phyloP scores from a whole-genome alignment of 2,329 filamentous ascomycete species.

The Chaetomiaceae sp. region DNA sequence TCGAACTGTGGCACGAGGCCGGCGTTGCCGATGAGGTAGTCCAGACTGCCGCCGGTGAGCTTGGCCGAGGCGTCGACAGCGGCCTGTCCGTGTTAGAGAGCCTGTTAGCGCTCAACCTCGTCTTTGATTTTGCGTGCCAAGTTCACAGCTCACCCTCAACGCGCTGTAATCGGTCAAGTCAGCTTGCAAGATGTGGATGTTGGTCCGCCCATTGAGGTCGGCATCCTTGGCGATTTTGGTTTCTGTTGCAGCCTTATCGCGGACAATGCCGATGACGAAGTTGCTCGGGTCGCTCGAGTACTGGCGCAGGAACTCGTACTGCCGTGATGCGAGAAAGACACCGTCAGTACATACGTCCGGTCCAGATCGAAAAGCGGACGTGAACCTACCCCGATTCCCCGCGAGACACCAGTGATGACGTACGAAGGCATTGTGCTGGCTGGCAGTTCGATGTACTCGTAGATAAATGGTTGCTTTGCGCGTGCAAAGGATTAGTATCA shows the following conservation, averaged over 20 bases:
- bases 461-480: too few species aligned
- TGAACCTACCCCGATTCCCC: constrained; percentile 14
- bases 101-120: constrained; percentile 34
- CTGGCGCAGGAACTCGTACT: constrained; percentile 25
- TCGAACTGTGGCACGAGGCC: constrained; percentile 28
- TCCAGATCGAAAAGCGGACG: not conserved
- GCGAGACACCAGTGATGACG: constrained; percentile 17
- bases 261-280: constrained; percentile 39
- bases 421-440: constrained; percentile 12
- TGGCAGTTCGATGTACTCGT: too few species aligned
- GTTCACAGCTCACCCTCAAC: constrained; percentile 37
- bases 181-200: constrained; percentile 37
- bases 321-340: too few species aligned
- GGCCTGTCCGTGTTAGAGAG: not conserved
- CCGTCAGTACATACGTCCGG: too few species aligned
- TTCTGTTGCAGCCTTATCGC: constrained; percentile 35
- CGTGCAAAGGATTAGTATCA: too few species aligned
- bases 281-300: constrained; percentile 37
- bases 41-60: not conserved
- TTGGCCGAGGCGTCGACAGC: constrained; percentile 22
- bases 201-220: constrained; percentile 28
- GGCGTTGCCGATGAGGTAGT: constrained; percentile 37
- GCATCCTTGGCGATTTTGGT: constrained; percentile 27
- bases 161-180: constrained; percentile 33
- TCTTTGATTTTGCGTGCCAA: too few species aligned